These are phyloP conservation scores for Penicillium sp. DNA, from an alignment of 2,329 filamentous ascomycete genomes.

Conservation along the genomic window DNA sequence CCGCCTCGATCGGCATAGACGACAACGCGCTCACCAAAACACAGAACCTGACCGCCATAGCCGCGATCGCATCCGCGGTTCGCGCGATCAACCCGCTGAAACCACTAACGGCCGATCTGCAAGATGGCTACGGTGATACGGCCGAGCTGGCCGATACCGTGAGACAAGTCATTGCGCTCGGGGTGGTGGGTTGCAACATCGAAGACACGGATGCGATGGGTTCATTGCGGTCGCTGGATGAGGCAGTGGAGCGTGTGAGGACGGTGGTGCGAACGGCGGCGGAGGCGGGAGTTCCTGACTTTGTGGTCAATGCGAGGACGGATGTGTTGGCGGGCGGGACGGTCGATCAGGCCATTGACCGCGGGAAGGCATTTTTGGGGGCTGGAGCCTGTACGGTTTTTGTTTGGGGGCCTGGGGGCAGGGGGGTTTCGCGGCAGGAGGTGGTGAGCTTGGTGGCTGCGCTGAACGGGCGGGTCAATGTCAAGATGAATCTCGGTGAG, in stretches of 20 bases:
- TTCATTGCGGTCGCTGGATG: slow-evolving; percentile 43
- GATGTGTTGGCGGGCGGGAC: slow-evolving; percentile 51
- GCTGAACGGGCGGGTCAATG: slow-evolving; percentile 54
- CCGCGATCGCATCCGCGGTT: slow-evolving; percentile 48
- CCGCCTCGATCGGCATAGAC: slow-evolving; percentile 46
- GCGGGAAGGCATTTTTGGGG: slow-evolving; percentile 59
- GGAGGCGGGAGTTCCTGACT: slow-evolving; percentile 55
- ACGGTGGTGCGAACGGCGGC: slow-evolving; percentile 32
- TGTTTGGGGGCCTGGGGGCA: slow-evolving; percentile 55
- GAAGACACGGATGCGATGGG: slow-evolving; percentile 54
- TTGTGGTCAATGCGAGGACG: slow-evolving; percentile 61
- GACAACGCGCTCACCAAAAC: slow-evolving; percentile 55
- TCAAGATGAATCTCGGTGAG: slow-evolving; percentile 45
- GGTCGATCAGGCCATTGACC: slow-evolving; percentile 53
- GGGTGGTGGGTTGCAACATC: slow-evolving; percentile 61
- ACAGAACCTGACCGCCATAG: slow-evolving; percentile 54
- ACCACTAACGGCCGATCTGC: slow-evolving; percentile 58
- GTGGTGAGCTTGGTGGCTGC: slow-evolving; percentile 51
- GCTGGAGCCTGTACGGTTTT: slow-evolving; percentile 63
- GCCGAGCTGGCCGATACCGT: slow-evolving; percentile 45
- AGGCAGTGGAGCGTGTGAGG: slow-evolving; percentile 53
- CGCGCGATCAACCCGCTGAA: slow-evolving; percentile 38
- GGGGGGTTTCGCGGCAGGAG: slow-evolving; percentile 50
- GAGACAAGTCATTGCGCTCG: slow-evolving; percentile 49
- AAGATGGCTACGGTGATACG: slow-evolving; percentile 61